Evolutionary conservation across 768 basidiomycete genomes (phyloP), one percentile per base, ranked within the genome.

Genomic region (Kwoniella dendrophila): DNA sequence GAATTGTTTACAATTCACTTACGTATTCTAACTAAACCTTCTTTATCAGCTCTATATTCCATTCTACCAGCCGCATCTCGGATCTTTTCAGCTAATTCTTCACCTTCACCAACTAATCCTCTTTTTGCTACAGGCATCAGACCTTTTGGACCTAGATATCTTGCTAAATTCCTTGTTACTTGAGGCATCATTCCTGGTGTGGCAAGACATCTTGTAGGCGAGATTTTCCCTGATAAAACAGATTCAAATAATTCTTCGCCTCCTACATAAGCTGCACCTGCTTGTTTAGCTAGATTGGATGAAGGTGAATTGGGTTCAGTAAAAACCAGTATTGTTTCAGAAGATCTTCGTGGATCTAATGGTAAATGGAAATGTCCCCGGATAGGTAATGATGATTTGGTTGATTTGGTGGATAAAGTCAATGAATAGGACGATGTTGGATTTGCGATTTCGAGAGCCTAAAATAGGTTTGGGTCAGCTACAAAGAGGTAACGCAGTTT

Each of bases 41-140:
- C 79, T 75, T 88, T 88, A 80, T 96, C 92, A 8, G 90, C 91
- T 79, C 87, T 90, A 92, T 95, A 99, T 75, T 97, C 93, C 47
- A 88, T 86, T 3, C 88, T 87, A 12, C 90, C 91, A 58, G 86
- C 85, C 34, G 95, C 84, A 50, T 86, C 85, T 69, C 85, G 83
- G 59, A 99, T 86, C 66, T 89, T 94, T 12, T 86, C 86, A 14
- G 83, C 87, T 41, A 97, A 83, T 47, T 73, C 70, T 50, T 69
- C 65, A 62, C 97, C 91, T 51, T 92, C 90, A 1, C 91, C 90
- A 20, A 98, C 95, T 0, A 94, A 94, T 4, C 96, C 96, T 59
- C 93, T 85, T 77, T 93, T 87, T 64, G 89, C 90, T 6, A 90
- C 89, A 11, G 96, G 96, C 94, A 99, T 96, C 45, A 98, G 81